Evolutionary conservation across 208 protist genomes (phyloP).

Genomic region (Lotmaria passim): DNA sequence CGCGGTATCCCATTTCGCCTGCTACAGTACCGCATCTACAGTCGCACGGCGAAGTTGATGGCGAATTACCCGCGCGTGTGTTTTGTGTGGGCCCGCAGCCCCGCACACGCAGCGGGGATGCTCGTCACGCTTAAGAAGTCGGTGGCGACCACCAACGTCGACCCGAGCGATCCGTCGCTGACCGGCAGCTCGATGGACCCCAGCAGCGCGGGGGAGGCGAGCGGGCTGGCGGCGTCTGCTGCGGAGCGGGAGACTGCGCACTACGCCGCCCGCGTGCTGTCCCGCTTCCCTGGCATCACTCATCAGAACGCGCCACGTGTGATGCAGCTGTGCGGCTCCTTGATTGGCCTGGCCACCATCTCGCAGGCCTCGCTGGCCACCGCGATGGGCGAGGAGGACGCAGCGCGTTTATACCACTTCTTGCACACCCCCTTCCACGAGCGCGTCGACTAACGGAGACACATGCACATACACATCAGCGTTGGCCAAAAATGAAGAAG

Average conservation of each 20-base stretch:
- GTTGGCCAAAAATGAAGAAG: not conserved
- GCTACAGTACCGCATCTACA: constrained; percentile 48
- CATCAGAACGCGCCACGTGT: constrained; percentile 53
- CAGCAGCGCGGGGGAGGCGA: constrained; percentile 30
- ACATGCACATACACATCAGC: not conserved
- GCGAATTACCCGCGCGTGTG: constrained; percentile 63
- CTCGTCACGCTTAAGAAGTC: constrained; percentile 69
- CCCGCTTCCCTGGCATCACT: constrained; percentile 79
- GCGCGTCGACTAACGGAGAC: constrained; percentile 9
- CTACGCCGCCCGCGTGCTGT: constrained; percentile 76
- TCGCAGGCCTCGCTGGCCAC: constrained; percentile 52
- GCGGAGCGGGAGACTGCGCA: constrained; percentile 51
- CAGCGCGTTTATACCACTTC: constrained; percentile 58
- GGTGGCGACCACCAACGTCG: constrained; percentile 54
- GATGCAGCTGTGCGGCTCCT: constrained; percentile 79
- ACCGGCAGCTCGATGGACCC: constrained; percentile 44
- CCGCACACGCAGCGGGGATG: constrained; percentile 74
- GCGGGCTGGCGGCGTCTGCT: constrained; percentile 26
- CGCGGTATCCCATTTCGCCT: constrained; percentile 65
- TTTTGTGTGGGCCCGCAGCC: constrained; percentile 78
- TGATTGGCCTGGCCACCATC: constrained; percentile 78
- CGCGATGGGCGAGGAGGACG: constrained; percentile 59
- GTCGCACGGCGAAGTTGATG: constrained; percentile 62
- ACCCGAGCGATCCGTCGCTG: constrained; percentile 66
- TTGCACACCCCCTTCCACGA: constrained; percentile 62